Evolutionary conservation across 2,329 filamentous ascomycete species (phyloP).

Genomic region (Nannizziopsis barbatae): DNA sequence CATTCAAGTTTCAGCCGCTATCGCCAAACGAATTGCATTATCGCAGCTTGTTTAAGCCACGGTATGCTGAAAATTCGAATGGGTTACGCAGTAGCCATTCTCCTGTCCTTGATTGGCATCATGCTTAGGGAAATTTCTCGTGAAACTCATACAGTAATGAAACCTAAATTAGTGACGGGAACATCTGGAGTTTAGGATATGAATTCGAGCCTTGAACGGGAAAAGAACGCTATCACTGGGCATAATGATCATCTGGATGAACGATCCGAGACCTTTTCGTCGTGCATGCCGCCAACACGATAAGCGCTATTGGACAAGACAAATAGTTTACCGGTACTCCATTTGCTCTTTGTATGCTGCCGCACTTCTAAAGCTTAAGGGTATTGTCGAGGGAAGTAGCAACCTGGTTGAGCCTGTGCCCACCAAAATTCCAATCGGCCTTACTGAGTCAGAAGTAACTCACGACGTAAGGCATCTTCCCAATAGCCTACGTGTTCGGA

Average conservation of each 20-base stretch:
- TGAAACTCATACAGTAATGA: no score
- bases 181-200: constrained; percentile 24
- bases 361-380: constrained; percentile 1
- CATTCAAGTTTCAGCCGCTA: no score
- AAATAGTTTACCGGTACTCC: no score
- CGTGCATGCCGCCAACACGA: background rate
- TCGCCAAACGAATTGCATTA: background rate
- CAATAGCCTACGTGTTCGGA: constrained; percentile 15
- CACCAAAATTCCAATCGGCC: no score
- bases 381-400: constrained; percentile 1
- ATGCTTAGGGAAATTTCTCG: background rate
- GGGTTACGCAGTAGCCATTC: background rate
- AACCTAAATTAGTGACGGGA: constrained; percentile 1
- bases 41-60: background rate
- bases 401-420: constrained; percentile 23
- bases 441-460: no score
- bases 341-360: constrained; percentile 7
- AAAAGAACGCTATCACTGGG: constrained; percentile 23
- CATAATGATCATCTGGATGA: constrained; percentile 21
- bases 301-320: no score
- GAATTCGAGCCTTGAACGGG: no score
- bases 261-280: constrained; percentile 18
- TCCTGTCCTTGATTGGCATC: background rate
- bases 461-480: constrained; percentile 16
- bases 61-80: background rate